Conservation (phyloP, 2,329 filamentous ascomycete genomes). For the Neophaeococcomyces mojaviensis region DNA sequence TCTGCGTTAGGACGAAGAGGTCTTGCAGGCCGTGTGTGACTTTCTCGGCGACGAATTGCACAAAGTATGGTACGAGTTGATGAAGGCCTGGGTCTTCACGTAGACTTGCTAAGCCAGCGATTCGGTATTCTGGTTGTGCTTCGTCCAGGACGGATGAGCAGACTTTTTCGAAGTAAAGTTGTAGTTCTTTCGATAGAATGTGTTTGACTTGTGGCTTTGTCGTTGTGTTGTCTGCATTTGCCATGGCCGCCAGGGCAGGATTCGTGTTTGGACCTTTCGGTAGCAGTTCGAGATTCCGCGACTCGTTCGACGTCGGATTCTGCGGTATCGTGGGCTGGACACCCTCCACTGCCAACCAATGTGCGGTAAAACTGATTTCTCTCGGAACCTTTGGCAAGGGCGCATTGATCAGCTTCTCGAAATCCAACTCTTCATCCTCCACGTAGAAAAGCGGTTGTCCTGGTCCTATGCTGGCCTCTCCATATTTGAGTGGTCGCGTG, state of each 20-base stretch:
- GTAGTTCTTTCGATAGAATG: conserved; percentile 88
- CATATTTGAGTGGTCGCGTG: conserved; percentile 78
- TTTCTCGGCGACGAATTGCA: conserved; percentile 91
- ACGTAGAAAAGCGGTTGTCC: conserved; percentile 95
- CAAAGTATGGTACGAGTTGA: conserved; percentile 91
- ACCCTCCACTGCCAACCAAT: conserved; percentile 96
- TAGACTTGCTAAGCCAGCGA: conserved; percentile 77
- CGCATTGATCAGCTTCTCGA: conserved; percentile 97
- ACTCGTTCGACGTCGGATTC: conserved; percentile 82
- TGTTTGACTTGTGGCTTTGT: conserved; percentile 93
- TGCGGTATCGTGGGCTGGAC: conserved; percentile 95
- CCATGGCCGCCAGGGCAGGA: conserved; percentile 71
- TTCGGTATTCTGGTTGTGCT: conserved; percentile 75
- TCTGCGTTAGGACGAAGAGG: conserved; percentile 77
- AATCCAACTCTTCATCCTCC: conserved; percentile 96
- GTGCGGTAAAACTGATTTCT: conserved; percentile 87
- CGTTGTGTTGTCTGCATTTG: conserved; percentile 72
- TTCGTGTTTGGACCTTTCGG: conserved; percentile 88
- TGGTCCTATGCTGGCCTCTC: conserved; percentile 85
- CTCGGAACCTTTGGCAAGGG: conserved; percentile 89
- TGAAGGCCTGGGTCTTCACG: conserved; percentile 86
- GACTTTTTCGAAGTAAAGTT: conserved; percentile 95
- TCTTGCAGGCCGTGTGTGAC: conserved; percentile 84
- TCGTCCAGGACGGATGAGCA: conserved; percentile 83
- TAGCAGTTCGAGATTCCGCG: conserved; percentile 73